Evolutionary conservation across 352 stramenopile species (phyloP).

Genomic region (Pythium phragmitis): DNA sequence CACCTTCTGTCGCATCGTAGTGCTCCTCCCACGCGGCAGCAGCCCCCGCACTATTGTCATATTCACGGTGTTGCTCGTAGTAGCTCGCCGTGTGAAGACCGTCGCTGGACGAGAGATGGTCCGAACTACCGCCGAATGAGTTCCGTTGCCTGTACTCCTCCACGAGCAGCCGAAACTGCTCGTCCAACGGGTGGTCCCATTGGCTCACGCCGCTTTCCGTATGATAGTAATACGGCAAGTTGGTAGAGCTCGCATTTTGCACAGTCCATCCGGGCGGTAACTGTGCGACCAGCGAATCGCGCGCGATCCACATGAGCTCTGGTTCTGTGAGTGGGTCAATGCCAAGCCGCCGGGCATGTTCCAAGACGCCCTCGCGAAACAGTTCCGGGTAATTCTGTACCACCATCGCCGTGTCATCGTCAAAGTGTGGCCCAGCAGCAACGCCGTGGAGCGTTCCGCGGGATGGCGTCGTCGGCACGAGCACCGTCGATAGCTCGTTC

Average conservation of each 20-base stretch:
- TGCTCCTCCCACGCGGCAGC: slow-evolving; percentile 16
- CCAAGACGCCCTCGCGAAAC: slow-evolving; percentile 71
- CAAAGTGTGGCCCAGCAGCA: background rate
- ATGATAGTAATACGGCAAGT: slow-evolving; percentile 82
- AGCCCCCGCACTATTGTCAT: background rate
- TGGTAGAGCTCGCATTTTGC: slow-evolving; percentile 56
- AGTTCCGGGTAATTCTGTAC: slow-evolving; percentile 61
- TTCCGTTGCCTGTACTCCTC: slow-evolving; percentile 41
- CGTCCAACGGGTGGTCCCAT: slow-evolving; percentile 81
- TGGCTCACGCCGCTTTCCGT: slow-evolving; percentile 69
- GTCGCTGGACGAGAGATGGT: slow-evolving; percentile 15
- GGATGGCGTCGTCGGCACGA: slow-evolving; percentile 17
- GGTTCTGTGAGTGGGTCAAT: slow-evolving; percentile 55
- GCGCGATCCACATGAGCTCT: slow-evolving; percentile 73
- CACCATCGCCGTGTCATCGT: slow-evolving; percentile 53
- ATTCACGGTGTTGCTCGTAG: slow-evolving; percentile 26
- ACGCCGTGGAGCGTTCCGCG: slow-evolving; percentile 1
- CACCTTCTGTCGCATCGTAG: background rate
- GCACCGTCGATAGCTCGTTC: slow-evolving; percentile 15
- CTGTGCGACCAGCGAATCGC: slow-evolving; percentile 69
- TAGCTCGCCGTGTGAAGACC: slow-evolving; percentile 34
- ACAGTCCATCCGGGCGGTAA: slow-evolving; percentile 73
- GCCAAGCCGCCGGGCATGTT: slow-evolving; percentile 67
- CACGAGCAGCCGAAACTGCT: slow-evolving; percentile 63
- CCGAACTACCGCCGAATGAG: slow-evolving; percentile 4